Evolutionary conservation across 768 basidiomycete species (phyloP).

Genomic region (Phanerochaete sordida): DNA sequence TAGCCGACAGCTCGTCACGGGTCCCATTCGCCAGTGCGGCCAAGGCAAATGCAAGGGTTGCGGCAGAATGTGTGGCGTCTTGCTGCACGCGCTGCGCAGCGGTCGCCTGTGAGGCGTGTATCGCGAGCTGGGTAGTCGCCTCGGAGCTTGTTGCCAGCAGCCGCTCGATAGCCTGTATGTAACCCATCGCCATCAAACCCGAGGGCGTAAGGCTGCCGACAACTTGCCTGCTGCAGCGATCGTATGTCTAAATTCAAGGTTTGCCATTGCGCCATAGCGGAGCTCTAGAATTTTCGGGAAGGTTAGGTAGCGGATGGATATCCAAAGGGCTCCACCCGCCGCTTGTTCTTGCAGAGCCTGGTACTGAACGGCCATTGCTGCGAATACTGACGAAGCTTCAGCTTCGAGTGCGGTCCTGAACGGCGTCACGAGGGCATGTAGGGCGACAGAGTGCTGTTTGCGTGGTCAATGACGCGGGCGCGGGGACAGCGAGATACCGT

Average conservation of each 20-base stretch:
- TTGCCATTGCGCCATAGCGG: neutral
- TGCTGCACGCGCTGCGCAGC: constrained; percentile 33
- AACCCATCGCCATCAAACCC: neutral
- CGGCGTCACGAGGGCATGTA: neutral
- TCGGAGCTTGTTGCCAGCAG: constrained; percentile 1
- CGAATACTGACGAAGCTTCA: neutral
- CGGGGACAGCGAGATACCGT: neutral
- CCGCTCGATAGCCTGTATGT: neutral
- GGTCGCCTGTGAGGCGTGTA: constrained; percentile 29
- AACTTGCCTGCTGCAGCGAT: neutral
- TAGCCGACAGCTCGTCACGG: constrained; percentile 40
- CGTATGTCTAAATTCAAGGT: neutral
- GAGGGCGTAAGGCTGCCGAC: neutral
- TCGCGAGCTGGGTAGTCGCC: constrained; percentile 29
- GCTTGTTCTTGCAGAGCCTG: neutral
- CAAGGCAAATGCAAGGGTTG: constrained; percentile 33
- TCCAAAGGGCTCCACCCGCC: neutral
- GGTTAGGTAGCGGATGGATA: neutral
- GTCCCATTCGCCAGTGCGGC: constrained; percentile 36
- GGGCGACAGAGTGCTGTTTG: neutral
- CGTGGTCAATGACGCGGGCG: neutral
- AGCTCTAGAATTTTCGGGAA: neutral
- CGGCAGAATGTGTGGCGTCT: constrained; percentile 33
- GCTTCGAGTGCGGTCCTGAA: neutral
- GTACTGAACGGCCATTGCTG: neutral